Evolutionary conservation across 163 green algal species (phyloP).

Genomic region (Coccomyxa subellipsoidea): DNA sequence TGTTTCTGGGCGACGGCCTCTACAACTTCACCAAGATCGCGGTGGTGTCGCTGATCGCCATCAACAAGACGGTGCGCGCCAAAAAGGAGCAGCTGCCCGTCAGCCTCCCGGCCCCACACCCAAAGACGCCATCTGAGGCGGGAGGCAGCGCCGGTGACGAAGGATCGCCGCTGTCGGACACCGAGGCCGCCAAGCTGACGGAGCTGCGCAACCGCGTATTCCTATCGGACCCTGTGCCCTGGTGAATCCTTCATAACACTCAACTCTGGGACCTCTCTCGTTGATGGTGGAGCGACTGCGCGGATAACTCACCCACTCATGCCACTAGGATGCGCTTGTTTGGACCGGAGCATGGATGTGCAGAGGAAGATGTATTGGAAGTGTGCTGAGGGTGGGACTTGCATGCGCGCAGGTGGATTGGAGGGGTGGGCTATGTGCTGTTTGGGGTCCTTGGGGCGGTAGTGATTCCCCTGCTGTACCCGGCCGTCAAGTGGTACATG

Average conservation of each 20-base stretch:
- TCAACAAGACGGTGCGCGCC: not conserved
- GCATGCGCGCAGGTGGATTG: constrained; percentile 21
- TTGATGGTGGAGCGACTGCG: not conserved
- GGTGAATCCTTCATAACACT: not conserved
- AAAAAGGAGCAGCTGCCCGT: not conserved
- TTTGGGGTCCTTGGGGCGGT: constrained; percentile 18
- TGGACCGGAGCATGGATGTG: not conserved
- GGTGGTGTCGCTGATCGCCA: constrained; percentile 3
- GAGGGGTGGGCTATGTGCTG: constrained; percentile 24
- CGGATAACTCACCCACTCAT: too few relatives aligned
- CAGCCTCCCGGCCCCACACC: not conserved
- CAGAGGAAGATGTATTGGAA: too few relatives aligned
- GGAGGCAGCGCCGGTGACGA: not conserved
- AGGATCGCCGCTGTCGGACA: not conserved
- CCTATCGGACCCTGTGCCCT: constrained; percentile 11
- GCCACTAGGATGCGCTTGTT: too few relatives aligned
- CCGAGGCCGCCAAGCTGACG: not conserved
- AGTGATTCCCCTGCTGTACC: constrained; percentile 33
- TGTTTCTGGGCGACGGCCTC: constrained; percentile 49
- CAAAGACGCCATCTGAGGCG: not conserved
- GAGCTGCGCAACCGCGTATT: constrained; percentile 12
- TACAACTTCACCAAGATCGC: constrained; percentile 53
- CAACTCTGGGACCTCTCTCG: not conserved
- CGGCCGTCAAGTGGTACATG: constrained; percentile 40
- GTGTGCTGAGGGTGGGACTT: not conserved